Conservation (phyloP, 495 filamentous ascomycete species). For the Pyrenopolyporus hunteri region DNA sequence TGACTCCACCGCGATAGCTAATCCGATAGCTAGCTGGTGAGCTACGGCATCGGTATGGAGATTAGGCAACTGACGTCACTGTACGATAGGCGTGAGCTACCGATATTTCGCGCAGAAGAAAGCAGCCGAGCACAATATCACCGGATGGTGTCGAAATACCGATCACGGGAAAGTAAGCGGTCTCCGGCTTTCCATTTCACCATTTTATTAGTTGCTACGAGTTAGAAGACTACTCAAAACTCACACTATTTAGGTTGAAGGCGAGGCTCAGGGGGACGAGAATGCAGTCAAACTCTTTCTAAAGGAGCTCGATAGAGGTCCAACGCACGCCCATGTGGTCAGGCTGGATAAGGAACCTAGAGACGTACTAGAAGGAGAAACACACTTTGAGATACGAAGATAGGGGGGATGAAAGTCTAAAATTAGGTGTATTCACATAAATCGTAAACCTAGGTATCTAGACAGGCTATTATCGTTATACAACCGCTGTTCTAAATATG, state of each 20-base stretch:
- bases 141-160: slow-evolving; percentile 82
- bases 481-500: slow-evolving; percentile 16
- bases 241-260: slow-evolving; percentile 69
- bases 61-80: slow-evolving; percentile 32
- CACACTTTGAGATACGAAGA: slow-evolving; percentile 62
- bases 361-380: slow-evolving; percentile 66
- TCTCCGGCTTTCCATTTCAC: neutral
- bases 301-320: slow-evolving; percentile 77
- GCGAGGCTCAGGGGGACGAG: slow-evolving; percentile 81
- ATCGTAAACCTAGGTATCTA: neutral
- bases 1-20: neutral
- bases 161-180: slow-evolving; percentile 67
- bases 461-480: neutral
- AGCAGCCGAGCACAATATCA: slow-evolving; percentile 68
- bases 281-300: slow-evolving; percentile 70
- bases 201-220: neutral
- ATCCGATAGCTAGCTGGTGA: too few relatives aligned
- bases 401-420: slow-evolving; percentile 17
- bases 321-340: slow-evolving; percentile 68
- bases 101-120: slow-evolving; percentile 76
- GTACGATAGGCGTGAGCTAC: slow-evolving; percentile 68
- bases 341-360: slow-evolving; percentile 73
- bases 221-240: neutral
- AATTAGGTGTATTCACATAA: neutral
- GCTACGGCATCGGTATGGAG: neutral